A percentile compares a stretch with the other conserved stretches of the same genome.
phyloP scores from a whole-genome alignment of 139 green algal genomes.

The Marvania coccoides region DNA sequence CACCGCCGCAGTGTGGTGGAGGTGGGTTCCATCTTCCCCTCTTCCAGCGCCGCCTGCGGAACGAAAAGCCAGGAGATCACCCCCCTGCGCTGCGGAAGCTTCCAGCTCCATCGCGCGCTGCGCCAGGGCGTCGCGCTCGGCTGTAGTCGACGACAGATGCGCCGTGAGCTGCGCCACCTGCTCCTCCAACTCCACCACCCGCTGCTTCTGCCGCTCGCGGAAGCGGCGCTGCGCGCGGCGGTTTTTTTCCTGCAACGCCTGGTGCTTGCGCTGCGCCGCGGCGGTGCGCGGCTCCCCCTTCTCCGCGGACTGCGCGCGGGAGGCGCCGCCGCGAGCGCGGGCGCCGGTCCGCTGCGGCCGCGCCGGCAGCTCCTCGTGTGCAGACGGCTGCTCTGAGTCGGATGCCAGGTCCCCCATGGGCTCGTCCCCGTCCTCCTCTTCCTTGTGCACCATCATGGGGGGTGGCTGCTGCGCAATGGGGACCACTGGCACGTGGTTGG shows the following conservation, averaged over 20 bases:
- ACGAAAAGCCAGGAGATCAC: too few species aligned
- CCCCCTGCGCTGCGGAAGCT: not conserved
- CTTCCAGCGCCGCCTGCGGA: not conserved
- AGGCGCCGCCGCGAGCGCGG: slow-evolving; percentile 1
- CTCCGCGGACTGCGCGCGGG: not conserved
- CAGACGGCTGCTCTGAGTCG: not conserved
- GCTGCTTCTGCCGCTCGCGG: slow-evolving; percentile 55
- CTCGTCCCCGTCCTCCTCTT: not conserved
- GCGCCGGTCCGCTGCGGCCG: slow-evolving; percentile 1
- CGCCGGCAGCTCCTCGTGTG: not conserved
- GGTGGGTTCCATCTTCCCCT: not conserved
- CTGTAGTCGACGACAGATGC: slow-evolving; percentile 6
- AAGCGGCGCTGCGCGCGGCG: slow-evolving; percentile 55
- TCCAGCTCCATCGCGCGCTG: slow-evolving; percentile 11
- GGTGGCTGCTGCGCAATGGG: not conserved
- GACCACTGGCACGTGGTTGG: not conserved
- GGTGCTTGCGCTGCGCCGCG: slow-evolving; percentile 14
- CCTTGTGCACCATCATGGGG: not conserved
- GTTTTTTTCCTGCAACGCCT: slow-evolving; percentile 60
- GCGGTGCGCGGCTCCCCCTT: not conserved
- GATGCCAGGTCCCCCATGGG: too few species aligned
- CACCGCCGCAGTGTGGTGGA: too few species aligned
- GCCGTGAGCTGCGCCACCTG: slow-evolving; percentile 20
- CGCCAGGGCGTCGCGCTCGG: slow-evolving; percentile 5
- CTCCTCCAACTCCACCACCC: slow-evolving; percentile 31